Base-by-base conservation (phyloP, 192 early-diverging fungal genomes). In the Fimicolochytrium jonesii region DNA sequence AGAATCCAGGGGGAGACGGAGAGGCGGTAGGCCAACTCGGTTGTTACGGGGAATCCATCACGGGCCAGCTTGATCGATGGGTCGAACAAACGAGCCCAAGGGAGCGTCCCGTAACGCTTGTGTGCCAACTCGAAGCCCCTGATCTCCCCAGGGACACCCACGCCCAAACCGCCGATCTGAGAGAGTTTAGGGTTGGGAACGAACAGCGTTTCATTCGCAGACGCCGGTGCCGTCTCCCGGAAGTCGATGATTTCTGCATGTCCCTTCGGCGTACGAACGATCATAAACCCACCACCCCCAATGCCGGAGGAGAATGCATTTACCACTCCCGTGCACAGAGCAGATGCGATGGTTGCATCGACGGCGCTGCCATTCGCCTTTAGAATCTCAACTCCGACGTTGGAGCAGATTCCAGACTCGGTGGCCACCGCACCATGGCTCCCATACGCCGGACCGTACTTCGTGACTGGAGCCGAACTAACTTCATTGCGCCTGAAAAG, bases 211-310 rank as follows among this genome's bases (percentile, higher is more conserved):
- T 71, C 70, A n/a, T 61, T 73, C 3, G 91, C 79, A 10, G 86
- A 85, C 37, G 66, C 64, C 9, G 89, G 90, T 11, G 93, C 93
- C 0, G 76, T 71, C 67, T 95, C 93, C 25, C 93, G 75, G 49
- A 93, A 95, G 66, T 95, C 89, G 39, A 95, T 80, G 7, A 87
- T 72, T 42, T 59, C 47, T 5, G 44, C 49, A 15, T 35, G 25
- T 0, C 78, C 80, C 48, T 82, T 80, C 6, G 78, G 65, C 5
- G 72, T 59, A 30, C 89, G 82, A 11, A 92, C 77, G 4, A 90
- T 72, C 87, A 92, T 89, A 63, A 95, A 93, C 7, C 93, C 93
- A 31, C 93, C 93, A 17, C 93, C 92, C 34, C 93, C 91, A 50
- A 95, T 91, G 34, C 93, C 93, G 11, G 86, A 83, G 13, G 90